A percentile compares a stretch with the other conserved stretches of the same genome.
These are phyloP conservation scores for Babesia ovis DNA, from an alignment of 169 alveolate species.

Conservation along the genomic window DNA sequence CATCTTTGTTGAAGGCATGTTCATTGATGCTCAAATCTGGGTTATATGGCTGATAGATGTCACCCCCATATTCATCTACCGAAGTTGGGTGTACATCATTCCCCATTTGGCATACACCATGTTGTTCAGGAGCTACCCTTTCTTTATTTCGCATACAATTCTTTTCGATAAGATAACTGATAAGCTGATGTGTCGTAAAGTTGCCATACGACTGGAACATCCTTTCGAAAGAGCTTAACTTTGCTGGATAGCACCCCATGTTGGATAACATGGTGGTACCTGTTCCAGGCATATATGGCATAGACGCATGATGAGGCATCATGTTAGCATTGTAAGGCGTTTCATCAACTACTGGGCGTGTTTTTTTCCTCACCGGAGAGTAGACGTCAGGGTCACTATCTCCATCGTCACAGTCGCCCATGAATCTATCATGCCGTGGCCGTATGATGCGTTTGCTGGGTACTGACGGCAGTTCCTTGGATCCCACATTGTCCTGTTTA, in stretches of 20 bases:
- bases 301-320: background rate
- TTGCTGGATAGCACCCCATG: constrained; percentile 15
- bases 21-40: background rate
- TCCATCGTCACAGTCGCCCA: background rate
- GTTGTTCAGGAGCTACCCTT: background rate
- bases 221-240: constrained; percentile 12
- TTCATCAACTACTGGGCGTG: background rate
- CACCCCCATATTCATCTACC: background rate
- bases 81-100: background rate
- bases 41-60: background rate
- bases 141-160: constrained; percentile 3
- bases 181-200: constrained; percentile 5
- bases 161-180: constrained; percentile 21
- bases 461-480: background rate
- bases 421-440: background rate
- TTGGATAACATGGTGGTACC: background rate
- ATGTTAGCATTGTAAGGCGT: background rate
- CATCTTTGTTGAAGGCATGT: background rate
- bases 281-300: background rate
- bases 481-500: background rate
- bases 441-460: constrained; percentile 21
- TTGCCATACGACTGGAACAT: constrained; percentile 14
- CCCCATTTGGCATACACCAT: background rate
- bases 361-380: constrained; percentile 6
- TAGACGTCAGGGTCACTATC: constrained; percentile 1